These are phyloP conservation scores for Beta vulgaris DNA, from an alignment of 148 eudicot genomes.

Conservation along the genomic window DNA sequence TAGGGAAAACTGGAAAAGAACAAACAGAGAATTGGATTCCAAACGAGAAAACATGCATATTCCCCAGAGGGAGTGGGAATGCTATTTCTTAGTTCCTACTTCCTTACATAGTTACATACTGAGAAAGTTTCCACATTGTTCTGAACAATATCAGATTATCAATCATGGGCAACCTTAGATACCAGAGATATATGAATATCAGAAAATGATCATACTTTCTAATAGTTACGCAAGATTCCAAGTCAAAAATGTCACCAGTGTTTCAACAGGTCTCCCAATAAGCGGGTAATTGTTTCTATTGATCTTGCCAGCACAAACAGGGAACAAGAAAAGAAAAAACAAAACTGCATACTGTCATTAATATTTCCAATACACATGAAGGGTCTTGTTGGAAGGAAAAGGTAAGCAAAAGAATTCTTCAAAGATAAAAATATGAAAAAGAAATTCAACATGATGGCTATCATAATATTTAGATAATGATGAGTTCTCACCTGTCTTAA, in stretches of 20 bases:
- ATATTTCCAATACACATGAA: not conserved
- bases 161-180: not conserved
- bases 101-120: too few relatives aligned
- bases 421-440: not conserved
- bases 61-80: not conserved
- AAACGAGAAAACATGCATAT: not conserved
- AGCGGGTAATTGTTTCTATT: too few relatives aligned
- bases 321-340: not conserved
- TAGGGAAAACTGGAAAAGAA: not conserved
- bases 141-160: not conserved
- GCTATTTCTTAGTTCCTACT: too few relatives aligned
- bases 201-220: not conserved
- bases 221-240: not conserved
- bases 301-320: not conserved
- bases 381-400: not conserved
- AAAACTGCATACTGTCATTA: not conserved
- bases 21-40: not conserved
- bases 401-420: not conserved
- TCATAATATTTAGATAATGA: not conserved
- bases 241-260: not conserved
- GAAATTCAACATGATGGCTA: not conserved
- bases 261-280: not conserved
- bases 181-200: too few relatives aligned
- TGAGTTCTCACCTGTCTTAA: slow-evolving; percentile 68
- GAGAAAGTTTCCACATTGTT: not conserved